Evolutionary conservation across 1,284 basidiomycete genomes (phyloP).

Genomic region (Erythrobasidium hasegawianum): DNA sequence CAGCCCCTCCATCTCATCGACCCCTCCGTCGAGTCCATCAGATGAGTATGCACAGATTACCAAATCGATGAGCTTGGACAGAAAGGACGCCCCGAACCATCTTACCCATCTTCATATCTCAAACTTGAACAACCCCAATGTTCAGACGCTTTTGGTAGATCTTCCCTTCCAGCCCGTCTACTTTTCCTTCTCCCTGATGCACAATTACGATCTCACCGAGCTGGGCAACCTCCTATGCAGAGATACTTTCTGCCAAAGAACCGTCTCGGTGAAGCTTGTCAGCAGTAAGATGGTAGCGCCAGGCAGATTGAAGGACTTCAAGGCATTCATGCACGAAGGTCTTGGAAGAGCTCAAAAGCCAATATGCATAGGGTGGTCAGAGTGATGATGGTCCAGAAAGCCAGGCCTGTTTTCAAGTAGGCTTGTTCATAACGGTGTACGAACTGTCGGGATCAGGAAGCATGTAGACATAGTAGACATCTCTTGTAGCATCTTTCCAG

Average conservation of each 20-base stretch:
- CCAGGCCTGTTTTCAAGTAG: no score
- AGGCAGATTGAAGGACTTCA: conserved; percentile 21
- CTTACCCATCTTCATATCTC: conserved; percentile 25
- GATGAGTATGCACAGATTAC: background rate
- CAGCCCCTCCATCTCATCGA: conserved; percentile 7
- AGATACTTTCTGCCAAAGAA: conserved; percentile 11
- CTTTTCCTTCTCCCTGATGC: conserved; percentile 29
- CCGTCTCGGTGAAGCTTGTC: background rate
- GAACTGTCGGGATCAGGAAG: no score
- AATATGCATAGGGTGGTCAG: background rate
- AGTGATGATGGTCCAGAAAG: no score
- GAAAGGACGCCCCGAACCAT: no score
- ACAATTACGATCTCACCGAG: conserved; percentile 31
- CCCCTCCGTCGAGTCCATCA: background rate
- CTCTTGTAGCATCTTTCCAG: no score
- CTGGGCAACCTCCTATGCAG: conserved; percentile 18
- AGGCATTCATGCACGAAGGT: conserved; percentile 6
- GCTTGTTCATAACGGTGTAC: no score
- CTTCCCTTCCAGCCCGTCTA: conserved; percentile 23
- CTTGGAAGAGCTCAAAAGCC: background rate
- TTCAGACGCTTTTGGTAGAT: conserved; percentile 10
- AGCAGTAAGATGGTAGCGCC: conserved; percentile 19
- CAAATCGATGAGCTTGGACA: background rate
- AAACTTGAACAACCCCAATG: conserved; percentile 21
- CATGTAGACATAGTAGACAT: no score